These are phyloP conservation scores for Cordyceps militaris DNA, from an alignment of 2,329 filamentous ascomycete species.

Conservation along the genomic window DNA sequence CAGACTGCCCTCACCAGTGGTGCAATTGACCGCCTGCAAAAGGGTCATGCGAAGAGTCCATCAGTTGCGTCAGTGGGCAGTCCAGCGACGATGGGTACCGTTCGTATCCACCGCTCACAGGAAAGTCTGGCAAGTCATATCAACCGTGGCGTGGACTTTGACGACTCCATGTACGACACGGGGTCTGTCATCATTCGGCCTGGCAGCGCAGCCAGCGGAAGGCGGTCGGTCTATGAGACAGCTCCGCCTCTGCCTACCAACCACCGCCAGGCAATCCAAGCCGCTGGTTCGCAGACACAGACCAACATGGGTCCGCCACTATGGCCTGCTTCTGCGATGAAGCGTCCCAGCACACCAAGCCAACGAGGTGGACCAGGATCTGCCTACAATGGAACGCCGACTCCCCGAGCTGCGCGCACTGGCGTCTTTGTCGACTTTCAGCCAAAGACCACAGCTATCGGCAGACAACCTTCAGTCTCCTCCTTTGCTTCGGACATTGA, in stretches of 20 bases:
- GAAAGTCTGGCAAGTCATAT: constrained; percentile 42
- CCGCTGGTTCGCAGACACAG: constrained; percentile 45
- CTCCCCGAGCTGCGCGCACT: constrained; percentile 45
- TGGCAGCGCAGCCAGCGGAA: constrained; percentile 63
- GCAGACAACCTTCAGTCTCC: constrained; percentile 72
- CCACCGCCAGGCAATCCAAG: constrained; percentile 78
- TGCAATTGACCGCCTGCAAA: constrained; percentile 64
- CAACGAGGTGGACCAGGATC: constrained; percentile 40
- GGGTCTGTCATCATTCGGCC: constrained; percentile 45
- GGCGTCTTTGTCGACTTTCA: constrained; percentile 45
- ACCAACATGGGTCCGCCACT: constrained; percentile 75
- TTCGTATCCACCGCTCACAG: constrained; percentile 40
- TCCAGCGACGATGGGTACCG: constrained; percentile 32
- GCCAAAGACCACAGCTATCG: constrained; percentile 28
- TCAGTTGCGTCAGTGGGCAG: constrained; percentile 30
- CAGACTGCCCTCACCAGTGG: constrained; percentile 81
- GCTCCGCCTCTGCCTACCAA: constrained; percentile 72
- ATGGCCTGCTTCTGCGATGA: constrained; percentile 68
- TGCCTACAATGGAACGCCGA: constrained; percentile 48
- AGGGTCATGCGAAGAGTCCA: constrained; percentile 28
- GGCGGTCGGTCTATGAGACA: constrained; percentile 32
- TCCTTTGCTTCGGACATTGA: constrained; percentile 95
- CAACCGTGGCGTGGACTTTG: constrained; percentile 30
- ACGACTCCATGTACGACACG: constrained; percentile 33
- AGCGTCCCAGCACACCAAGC: constrained; percentile 56